Evolutionary conservation across 179 eudicot genomes (phyloP).

Genomic region (Gypsophila paniculata): DNA sequence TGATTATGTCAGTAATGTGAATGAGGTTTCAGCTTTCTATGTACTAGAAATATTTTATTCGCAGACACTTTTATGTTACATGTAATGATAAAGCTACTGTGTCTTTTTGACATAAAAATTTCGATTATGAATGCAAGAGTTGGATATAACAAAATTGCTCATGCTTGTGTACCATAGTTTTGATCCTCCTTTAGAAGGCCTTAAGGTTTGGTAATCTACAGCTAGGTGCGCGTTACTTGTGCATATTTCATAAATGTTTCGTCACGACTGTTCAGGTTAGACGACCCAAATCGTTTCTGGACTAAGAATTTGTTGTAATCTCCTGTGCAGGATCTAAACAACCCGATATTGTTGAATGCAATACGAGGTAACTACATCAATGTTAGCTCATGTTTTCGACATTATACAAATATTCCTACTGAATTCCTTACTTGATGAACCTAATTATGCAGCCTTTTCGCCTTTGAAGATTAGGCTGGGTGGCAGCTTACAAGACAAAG

Average conservation of each 20-base stretch:
- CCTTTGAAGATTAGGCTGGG: constrained; percentile 89
- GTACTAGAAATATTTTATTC: too few relatives aligned
- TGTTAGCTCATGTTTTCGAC: background rate
- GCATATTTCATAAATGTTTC: background rate
- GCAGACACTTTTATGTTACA: too few relatives aligned
- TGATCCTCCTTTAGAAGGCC: too few relatives aligned
- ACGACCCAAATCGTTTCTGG: background rate
- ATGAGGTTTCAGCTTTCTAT: background rate
- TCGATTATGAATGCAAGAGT: too few relatives aligned
- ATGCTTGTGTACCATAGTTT: too few relatives aligned
- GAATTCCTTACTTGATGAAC: constrained; percentile 7
- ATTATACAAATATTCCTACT: background rate
- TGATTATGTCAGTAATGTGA: background rate
- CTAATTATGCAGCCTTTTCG: constrained; percentile 62
- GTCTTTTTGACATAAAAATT: too few relatives aligned
- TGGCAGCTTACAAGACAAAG: constrained; percentile 79
- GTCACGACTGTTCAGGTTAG: background rate
- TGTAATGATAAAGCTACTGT: too few relatives aligned
- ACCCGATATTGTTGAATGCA: constrained; percentile 57
- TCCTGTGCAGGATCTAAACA: constrained; percentile 63
- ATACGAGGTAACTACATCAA: constrained; percentile 49
- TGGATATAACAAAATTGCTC: background rate
- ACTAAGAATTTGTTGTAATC: background rate
- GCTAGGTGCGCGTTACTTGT: too few relatives aligned
- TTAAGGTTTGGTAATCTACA: too few relatives aligned